Evolutionary conservation across 805 yeast species (phyloP).

Genomic region (Wickerhamomyces chambardii): DNA sequence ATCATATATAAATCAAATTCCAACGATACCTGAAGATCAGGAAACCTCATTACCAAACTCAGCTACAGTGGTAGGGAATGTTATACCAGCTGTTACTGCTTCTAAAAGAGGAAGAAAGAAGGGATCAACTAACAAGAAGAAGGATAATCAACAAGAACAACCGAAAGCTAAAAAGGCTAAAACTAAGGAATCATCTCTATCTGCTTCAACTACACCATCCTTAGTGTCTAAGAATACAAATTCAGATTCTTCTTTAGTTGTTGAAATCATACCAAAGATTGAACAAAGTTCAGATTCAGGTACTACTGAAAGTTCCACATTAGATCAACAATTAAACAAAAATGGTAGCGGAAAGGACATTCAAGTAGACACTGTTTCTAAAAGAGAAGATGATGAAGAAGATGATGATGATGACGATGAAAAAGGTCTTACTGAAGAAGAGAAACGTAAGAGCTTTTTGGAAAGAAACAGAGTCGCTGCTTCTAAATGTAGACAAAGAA

Average conservation of each 20-base stretch:
- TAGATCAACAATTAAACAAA: no score
- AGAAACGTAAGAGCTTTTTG: conserved; percentile 66
- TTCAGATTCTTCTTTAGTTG: no score
- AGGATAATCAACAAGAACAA: conserved; percentile 1
- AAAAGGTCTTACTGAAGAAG: conserved; percentile 47
- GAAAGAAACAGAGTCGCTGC: conserved; percentile 96
- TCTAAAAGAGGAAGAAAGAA: conserved; percentile 8
- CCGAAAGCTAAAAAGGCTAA: conserved; percentile 3
- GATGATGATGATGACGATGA: conserved; percentile 14
- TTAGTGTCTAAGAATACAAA: no score
- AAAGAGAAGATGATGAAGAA: conserved; percentile 3
- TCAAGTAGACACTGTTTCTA: background rate
- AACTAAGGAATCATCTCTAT: background rate
- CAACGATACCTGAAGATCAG: no score
- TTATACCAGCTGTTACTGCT: background rate
- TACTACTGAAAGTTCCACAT: no score
- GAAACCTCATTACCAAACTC: no score
- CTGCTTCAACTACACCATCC: no score
- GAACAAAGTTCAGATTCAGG: no score
- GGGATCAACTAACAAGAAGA: conserved; percentile 1
- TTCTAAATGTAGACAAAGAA: conserved; percentile 87
- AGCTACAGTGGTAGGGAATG: background rate
- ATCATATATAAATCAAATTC: no score
- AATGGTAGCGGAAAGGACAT: no score
- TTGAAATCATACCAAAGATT: no score